A percentile compares a stretch with the other conserved stretches of the same genome.
Evolutionary conservation across 352 stramenopile genomes (phyloP).

Genomic region (Phytophthora pisi): DNA sequence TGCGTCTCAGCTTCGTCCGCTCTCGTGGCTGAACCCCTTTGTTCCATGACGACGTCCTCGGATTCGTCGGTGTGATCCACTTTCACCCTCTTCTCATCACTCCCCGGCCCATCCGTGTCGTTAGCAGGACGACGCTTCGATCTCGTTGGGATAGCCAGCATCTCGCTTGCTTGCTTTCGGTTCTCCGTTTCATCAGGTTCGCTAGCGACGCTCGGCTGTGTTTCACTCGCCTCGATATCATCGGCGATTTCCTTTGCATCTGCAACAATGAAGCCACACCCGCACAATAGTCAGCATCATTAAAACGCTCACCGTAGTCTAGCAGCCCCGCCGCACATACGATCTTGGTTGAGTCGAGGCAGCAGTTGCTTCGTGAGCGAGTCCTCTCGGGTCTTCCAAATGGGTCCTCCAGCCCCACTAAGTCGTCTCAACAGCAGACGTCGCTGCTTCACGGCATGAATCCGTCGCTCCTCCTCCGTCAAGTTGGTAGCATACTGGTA

Average conservation of each 20-base stretch:
- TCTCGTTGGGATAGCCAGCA: constrained; percentile 31
- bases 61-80: constrained; percentile 5
- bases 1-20: not conserved
- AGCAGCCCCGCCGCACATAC: constrained; percentile 31
- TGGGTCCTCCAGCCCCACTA: constrained; percentile 45
- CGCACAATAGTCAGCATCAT: constrained; percentile 3
- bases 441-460: constrained; percentile 66
- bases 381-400: constrained; percentile 75
- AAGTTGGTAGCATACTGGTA: constrained; percentile 76
- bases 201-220: constrained; percentile 5
- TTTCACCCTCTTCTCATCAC: constrained; percentile 17
- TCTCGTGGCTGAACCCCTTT: not conserved
- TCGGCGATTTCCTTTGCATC: constrained; percentile 75
- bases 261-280: constrained; percentile 7
- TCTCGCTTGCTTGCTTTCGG: constrained; percentile 40
- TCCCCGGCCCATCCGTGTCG: not conserved
- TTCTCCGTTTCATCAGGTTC: not conserved
- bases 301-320: too few relatives aligned
- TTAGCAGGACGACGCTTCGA: constrained; percentile 19
- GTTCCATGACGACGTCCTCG: constrained; percentile 1
- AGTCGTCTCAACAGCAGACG: constrained; percentile 73
- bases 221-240: constrained; percentile 65
- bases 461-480: constrained; percentile 52
- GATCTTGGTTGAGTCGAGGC: constrained; percentile 64
- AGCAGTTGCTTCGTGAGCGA: constrained; percentile 68